Conservation (phyloP, 495 filamentous ascomycete species). For the Penicillium cinerascens region DNA sequence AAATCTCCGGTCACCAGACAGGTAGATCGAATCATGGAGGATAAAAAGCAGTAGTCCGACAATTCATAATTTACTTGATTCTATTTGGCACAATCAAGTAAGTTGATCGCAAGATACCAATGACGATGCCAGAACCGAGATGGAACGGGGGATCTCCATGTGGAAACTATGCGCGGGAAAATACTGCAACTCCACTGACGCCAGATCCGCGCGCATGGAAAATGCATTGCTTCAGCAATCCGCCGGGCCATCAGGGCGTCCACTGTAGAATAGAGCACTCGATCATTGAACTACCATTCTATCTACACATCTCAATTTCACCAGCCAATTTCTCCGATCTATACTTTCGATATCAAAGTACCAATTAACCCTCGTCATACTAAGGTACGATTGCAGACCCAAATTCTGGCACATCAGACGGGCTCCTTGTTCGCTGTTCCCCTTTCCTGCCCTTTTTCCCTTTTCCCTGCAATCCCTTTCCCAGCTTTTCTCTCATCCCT, state of each 20-base stretch:
- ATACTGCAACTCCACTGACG: slow-evolving; percentile 15
- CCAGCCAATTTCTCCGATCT: neutral
- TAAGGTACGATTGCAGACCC: neutral
- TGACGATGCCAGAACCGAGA: neutral
- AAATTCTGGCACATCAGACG: slow-evolving; percentile 3
- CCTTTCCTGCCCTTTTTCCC: slow-evolving; percentile 17
- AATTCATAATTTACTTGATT: neutral
- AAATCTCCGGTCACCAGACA: slow-evolving; percentile 7
- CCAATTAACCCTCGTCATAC: neutral
- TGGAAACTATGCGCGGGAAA: slow-evolving; percentile 3
- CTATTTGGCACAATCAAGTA: neutral
- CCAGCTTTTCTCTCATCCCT: slow-evolving; percentile 10
- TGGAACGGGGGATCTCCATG: neutral
- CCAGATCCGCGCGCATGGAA: slow-evolving; percentile 23
- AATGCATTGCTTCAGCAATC: slow-evolving; percentile 5
- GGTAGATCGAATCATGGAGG: neutral
- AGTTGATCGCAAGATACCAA: neutral
- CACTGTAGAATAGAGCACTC: neutral
- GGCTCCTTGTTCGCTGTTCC: slow-evolving; percentile 13
- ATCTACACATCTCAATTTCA: neutral
- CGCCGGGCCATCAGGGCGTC: neutral
- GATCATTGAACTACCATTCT: neutral
- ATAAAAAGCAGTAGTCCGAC: neutral
- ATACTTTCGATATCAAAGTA: neutral
- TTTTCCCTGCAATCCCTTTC: slow-evolving; percentile 9